Conservation (phyloP, 371 early-diverging fungal genomes). For the Actinomucor elegans region DNA sequence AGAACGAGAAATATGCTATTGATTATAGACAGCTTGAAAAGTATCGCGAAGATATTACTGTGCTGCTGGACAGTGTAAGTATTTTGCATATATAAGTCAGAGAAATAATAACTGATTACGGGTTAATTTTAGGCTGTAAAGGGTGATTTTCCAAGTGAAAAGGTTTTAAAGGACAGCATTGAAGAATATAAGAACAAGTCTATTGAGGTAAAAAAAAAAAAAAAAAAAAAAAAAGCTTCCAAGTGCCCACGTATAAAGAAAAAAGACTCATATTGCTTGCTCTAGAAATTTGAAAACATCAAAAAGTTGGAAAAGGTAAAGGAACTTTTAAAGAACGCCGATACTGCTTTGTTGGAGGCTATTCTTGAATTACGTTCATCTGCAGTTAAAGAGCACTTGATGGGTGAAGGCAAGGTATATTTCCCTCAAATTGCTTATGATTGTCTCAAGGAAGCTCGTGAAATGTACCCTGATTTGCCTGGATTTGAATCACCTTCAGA, state of each 20-base stretch:
- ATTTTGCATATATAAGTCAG: background rate
- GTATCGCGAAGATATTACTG: constrained; percentile 45
- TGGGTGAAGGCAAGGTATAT: constrained; percentile 36
- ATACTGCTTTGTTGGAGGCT: constrained; percentile 38
- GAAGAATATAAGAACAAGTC: constrained; percentile 7
- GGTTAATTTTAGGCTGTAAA: constrained; percentile 1
- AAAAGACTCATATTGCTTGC: background rate
- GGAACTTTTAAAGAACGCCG: constrained; percentile 30
- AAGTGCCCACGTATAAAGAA: constrained; percentile 7
- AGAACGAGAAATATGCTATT: constrained; percentile 42
- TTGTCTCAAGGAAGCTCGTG: constrained; percentile 39
- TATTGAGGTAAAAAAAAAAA: constrained; percentile 10
- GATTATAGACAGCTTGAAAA: constrained; percentile 40
- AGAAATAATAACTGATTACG: background rate
- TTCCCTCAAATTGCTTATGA: constrained; percentile 46
- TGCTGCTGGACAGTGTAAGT: constrained; percentile 36
- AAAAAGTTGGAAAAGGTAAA: constrained; percentile 28
- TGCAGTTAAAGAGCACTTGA: constrained; percentile 16
- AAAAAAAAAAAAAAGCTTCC: no score
- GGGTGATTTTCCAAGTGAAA: background rate
- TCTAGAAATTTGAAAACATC: constrained; percentile 15
- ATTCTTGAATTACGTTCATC: constrained; percentile 41
- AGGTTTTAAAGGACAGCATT: constrained; percentile 1
- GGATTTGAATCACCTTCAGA: constrained; percentile 34
- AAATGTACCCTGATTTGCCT: constrained; percentile 39